These are phyloP conservation scores for Cladosporium cucumerinum DNA, from an alignment of 2,329 filamentous ascomycete genomes.

Conservation along the genomic window DNA sequence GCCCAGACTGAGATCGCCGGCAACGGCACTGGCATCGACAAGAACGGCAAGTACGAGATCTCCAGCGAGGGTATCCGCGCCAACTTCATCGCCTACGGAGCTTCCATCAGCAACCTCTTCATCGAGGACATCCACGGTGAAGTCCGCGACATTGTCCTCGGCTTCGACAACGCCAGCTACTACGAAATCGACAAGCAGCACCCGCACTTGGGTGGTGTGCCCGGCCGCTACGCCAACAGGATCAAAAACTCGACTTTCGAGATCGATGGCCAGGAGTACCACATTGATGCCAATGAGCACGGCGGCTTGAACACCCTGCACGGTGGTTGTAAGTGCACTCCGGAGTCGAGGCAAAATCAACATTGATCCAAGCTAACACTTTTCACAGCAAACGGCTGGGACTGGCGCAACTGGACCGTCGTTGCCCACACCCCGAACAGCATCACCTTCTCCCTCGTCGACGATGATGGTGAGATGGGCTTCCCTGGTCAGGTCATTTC, in stretches of 20 bases:
- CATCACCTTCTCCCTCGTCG: constrained; percentile 73
- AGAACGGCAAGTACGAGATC: constrained; percentile 66
- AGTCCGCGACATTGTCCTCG: constrained; percentile 67
- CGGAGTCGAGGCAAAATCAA: constrained; percentile 40
- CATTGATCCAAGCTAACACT: constrained; percentile 43
- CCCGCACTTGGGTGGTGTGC: constrained; percentile 69
- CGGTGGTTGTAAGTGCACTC: constrained; percentile 38
- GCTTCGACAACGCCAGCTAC: constrained; percentile 72
- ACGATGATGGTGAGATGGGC: constrained; percentile 69
- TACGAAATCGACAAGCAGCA: constrained; percentile 64
- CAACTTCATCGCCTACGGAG: constrained; percentile 71
- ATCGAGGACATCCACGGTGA: constrained; percentile 67
- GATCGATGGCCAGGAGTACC: constrained; percentile 46
- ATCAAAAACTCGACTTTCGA: constrained; percentile 68
- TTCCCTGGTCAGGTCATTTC: constrained; percentile 76
- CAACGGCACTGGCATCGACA: constrained; percentile 24
- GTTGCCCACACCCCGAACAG: constrained; percentile 62
- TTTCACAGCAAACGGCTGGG: constrained; percentile 45
- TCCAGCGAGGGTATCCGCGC: constrained; percentile 63
- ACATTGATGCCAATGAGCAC: constrained; percentile 52
- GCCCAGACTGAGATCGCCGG: constrained; percentile 19
- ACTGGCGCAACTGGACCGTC: constrained; percentile 70
- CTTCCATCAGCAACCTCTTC: constrained; percentile 68
- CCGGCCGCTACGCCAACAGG: constrained; percentile 73
- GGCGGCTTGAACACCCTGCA: constrained; percentile 52